phyloP scores from a whole-genome alignment of 208 protist genomes.

The Tritrichomonas musculus region DNA sequence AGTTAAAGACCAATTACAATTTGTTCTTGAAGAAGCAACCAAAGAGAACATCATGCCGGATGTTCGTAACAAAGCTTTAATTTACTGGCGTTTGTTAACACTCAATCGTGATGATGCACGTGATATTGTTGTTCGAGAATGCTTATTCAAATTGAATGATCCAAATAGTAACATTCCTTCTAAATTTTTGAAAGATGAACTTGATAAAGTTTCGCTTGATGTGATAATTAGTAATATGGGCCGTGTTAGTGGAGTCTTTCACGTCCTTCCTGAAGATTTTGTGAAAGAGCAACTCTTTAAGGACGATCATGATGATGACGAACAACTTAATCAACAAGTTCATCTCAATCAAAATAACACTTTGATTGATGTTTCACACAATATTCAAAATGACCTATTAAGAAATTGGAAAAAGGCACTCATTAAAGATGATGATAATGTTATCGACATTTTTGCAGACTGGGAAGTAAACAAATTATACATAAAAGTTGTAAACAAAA shows the following conservation, averaged over 20 bases:
- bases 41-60: neutral
- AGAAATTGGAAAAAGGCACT: too few species aligned
- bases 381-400: too few species aligned
- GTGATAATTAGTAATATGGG: neutral
- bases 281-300: neutral
- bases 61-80: neutral
- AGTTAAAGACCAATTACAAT: neutral
- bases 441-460: neutral
- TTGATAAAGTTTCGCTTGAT: neutral
- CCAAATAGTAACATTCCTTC: neutral
- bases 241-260: neutral
- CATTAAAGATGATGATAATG: neutral
- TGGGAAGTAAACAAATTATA: neutral
- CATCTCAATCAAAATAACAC: too few species aligned
- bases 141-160: too few species aligned
- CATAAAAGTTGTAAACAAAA: constrained; percentile 2
- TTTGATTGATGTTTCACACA: too few species aligned
- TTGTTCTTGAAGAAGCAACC: neutral
- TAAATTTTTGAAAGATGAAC: neutral
- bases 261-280: neutral
- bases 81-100: neutral
- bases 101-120: neutral
- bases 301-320: neutral
- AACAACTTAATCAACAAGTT: neutral
- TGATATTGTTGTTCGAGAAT: neutral